Evolutionary conservation across 164 flowering plant species (phyloP).

Genomic region (Vitis rupestris): DNA sequence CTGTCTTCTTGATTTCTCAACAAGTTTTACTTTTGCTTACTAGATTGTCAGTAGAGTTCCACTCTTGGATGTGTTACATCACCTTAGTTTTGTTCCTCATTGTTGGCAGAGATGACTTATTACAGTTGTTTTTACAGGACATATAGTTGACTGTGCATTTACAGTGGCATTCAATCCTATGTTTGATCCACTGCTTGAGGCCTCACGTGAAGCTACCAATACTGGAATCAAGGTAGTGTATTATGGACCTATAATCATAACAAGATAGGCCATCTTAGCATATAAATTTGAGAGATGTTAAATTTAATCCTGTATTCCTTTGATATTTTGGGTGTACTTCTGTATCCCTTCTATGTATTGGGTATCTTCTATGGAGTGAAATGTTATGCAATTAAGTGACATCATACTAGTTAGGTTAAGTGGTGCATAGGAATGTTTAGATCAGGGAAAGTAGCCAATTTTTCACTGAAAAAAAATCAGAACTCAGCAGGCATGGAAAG

Average conservation of each 20-base stretch:
- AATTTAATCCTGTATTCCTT: neutral
- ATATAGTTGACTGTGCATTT: constrained; percentile 92
- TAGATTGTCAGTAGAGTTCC: neutral
- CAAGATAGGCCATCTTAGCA: neutral
- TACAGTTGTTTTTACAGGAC: constrained; percentile 45
- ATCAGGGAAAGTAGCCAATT: too few species aligned
- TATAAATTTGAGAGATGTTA: neutral
- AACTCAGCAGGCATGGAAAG: too few species aligned
- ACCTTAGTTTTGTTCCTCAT: neutral
- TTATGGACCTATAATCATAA: neutral
- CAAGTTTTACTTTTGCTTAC: neutral
- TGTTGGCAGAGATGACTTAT: neutral
- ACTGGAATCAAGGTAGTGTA: constrained; percentile 76
- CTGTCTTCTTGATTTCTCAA: neutral
- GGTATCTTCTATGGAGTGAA: too few species aligned
- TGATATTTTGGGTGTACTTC: too few species aligned
- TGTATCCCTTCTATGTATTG: too few species aligned
- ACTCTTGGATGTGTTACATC: neutral
- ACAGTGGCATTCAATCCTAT: constrained; percentile 96
- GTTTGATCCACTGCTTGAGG: constrained; percentile 89
- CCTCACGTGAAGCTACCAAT: constrained; percentile 94
- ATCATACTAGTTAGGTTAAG: too few species aligned
- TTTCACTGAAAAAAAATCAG: too few species aligned
- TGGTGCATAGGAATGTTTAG: too few species aligned
- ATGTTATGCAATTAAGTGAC: too few species aligned